Evolutionary conservation across 495 filamentous ascomycete species (phyloP).

Genomic region (Hypoxylon crocopeplum): DNA sequence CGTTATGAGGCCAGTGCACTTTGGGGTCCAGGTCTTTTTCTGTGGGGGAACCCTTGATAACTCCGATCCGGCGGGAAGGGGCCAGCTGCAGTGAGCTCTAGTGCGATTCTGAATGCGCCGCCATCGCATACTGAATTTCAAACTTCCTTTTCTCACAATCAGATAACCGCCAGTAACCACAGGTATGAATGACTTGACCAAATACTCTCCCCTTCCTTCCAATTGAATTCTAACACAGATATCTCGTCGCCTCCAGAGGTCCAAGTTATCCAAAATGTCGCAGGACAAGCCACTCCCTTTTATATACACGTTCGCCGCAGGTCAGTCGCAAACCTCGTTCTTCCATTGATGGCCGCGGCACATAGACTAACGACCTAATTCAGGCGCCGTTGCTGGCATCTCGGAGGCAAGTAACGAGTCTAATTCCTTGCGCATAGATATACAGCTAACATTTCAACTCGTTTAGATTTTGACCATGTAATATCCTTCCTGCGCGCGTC

Average conservation of each 20-base stretch:
- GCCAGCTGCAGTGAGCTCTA: constrained; percentile 8
- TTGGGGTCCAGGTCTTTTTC: no score
- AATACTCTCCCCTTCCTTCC: constrained; percentile 3
- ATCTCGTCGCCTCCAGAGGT: constrained; percentile 1
- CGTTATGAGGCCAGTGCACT: no score
- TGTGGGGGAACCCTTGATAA: constrained; percentile 22
- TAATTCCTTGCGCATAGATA: constrained; percentile 12
- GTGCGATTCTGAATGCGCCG: constrained; percentile 11
- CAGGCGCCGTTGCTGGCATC: constrained; percentile 85
- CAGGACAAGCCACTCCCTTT: constrained; percentile 78
- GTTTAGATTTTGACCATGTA: constrained; percentile 23
- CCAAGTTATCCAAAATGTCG: constrained; percentile 60
- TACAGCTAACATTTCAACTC: constrained; percentile 12
- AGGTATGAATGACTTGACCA: constrained; percentile 18
- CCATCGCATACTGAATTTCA: constrained; percentile 28
- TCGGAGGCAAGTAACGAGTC: constrained; percentile 72
- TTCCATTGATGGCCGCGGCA: background rate
- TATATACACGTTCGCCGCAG: constrained; percentile 84
- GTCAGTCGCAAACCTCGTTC: constrained; percentile 48
- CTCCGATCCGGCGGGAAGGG: constrained; percentile 34
- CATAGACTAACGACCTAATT: constrained; percentile 20
- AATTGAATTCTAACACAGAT: constrained; percentile 3
- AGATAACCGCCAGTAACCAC: constrained; percentile 33
- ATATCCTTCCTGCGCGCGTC: constrained; percentile 28
- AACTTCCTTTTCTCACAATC: constrained; percentile 6